Conservation (phyloP, 306 rosid genomes). For the Cucurbita pepo region DNA sequence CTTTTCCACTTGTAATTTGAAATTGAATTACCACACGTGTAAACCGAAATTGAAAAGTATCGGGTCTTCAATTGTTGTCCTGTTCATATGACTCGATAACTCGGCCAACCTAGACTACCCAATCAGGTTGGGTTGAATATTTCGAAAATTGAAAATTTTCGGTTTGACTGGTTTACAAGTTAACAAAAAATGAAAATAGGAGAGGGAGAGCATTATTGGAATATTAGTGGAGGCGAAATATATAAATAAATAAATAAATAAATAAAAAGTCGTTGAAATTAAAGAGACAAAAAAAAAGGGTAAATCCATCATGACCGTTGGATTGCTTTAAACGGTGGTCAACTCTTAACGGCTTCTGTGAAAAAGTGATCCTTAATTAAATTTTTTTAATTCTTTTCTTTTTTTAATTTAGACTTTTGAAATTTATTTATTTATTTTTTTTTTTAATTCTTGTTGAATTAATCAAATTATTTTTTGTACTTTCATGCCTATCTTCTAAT, state of each 20-base stretch:
- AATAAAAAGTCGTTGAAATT: background rate
- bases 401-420: background rate
- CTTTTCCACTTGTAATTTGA: background rate
- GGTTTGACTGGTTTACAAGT: no score
- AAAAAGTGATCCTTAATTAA: background rate
- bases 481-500: no score
- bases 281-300: background rate
- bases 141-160: no score
- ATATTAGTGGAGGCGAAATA: background rate
- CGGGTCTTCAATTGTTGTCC: no score
- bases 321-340: conserved; percentile 5
- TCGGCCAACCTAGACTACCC: no score
- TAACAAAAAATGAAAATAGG: background rate
- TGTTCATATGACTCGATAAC: no score
- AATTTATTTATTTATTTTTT: background rate
- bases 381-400: background rate
- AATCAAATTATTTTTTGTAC: background rate
- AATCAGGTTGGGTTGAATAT: no score
- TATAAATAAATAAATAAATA: background rate
- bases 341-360: background rate
- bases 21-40: background rate
- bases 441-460: no score
- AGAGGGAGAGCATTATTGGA: conserved; percentile 1
- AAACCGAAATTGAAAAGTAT: background rate
- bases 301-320: conserved; percentile 5